A percentile compares a stretch with the other conserved stretches of the same genome.
Conservation (phyloP, 805 yeast genomes). For the Wickerhamomyces strasburgensis region DNA sequence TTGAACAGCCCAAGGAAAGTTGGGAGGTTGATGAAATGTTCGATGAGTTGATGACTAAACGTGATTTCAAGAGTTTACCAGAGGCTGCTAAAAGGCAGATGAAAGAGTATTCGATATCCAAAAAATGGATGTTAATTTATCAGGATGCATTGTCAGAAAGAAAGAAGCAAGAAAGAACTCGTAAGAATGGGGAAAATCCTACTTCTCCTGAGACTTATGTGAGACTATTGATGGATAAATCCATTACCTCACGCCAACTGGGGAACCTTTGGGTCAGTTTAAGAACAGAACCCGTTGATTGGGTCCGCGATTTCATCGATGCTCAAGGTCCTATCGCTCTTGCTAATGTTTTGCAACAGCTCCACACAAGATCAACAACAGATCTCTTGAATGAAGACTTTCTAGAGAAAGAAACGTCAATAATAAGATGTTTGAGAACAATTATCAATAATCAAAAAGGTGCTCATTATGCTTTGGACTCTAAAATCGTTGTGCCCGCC, state of each 20-base stretch:
- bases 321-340: conserved; percentile 80
- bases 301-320: conserved; percentile 77
- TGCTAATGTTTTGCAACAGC: conserved; percentile 57
- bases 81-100: conserved; percentile 71
- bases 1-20: conserved; percentile 66
- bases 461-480: conserved; percentile 48
- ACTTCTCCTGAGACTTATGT: conserved; percentile 70
- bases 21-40: conserved; percentile 70
- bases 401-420: conserved; percentile 66
- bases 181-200: conserved; percentile 21
- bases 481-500: conserved; percentile 47
- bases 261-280: conserved; percentile 86
- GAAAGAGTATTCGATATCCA: conserved; percentile 65
- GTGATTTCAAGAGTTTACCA: conserved; percentile 72
- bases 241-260: conserved; percentile 63
- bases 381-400: conserved; percentile 34
- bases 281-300: conserved; percentile 79
- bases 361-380: conserved; percentile 28
- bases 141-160: conserved; percentile 80
- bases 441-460: conserved; percentile 61
- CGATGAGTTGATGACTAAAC: conserved; percentile 71
- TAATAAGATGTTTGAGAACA: conserved; percentile 75
- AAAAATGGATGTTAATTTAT: conserved; percentile 87
- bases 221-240: conserved; percentile 62
- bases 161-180: conserved; percentile 44